phyloP scores from a whole-genome alignment of 306 rosid genomes.

The Fagus crenata region DNA sequence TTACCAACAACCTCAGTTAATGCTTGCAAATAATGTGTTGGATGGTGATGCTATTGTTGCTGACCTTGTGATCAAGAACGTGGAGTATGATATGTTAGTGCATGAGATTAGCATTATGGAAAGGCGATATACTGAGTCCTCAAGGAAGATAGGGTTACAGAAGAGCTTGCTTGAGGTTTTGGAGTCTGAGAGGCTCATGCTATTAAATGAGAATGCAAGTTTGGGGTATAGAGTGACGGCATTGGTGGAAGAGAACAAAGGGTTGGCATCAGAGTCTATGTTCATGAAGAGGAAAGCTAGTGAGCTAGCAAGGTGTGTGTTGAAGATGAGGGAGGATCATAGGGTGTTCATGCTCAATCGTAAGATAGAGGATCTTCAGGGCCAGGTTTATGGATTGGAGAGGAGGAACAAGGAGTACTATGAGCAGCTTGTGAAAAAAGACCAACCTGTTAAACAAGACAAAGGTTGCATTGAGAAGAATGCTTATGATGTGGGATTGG shows the following conservation, averaged over 20 bases:
- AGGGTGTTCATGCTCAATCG: constrained; percentile 69
- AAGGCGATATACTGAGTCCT: constrained; percentile 53
- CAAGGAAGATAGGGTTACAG: constrained; percentile 74
- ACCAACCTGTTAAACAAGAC: constrained; percentile 20
- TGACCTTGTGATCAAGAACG: constrained; percentile 76
- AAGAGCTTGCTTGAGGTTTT: constrained; percentile 86
- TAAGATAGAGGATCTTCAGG: constrained; percentile 85
- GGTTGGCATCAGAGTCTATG: constrained; percentile 60
- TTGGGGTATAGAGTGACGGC: constrained; percentile 56
- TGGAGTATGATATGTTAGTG: constrained; percentile 54
- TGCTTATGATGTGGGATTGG: constrained; percentile 48
- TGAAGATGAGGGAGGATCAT: constrained; percentile 81
- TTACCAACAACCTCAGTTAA: constrained; percentile 45
- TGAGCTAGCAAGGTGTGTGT: constrained; percentile 75
- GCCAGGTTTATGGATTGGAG: constrained; percentile 80
- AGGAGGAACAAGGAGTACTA: constrained; percentile 81
- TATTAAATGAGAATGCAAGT: constrained; percentile 79
- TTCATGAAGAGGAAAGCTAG: constrained; percentile 70
- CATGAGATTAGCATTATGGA: constrained; percentile 60
- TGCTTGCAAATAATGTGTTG: not conserved
- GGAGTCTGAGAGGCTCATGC: constrained; percentile 86
- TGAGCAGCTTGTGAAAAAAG: constrained; percentile 55
- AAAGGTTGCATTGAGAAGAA: constrained; percentile 22
- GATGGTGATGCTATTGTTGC: constrained; percentile 49
- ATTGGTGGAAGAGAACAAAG: constrained; percentile 76